phyloP scores from a whole-genome alignment of 2,329 filamentous ascomycete species.

The Dothiorella sarmentorum region DNA sequence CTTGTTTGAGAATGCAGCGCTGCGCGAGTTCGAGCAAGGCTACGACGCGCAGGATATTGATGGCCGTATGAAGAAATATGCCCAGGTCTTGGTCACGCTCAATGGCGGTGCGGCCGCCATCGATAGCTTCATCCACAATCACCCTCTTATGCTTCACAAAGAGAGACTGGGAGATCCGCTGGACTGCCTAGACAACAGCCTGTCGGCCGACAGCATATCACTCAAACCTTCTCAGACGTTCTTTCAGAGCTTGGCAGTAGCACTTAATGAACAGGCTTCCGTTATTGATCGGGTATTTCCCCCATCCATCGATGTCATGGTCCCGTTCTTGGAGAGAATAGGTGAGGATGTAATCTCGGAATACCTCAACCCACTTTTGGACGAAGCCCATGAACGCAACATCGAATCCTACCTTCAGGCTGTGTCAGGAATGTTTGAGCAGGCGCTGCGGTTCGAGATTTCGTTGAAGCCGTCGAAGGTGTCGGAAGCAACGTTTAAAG shows the following conservation, averaged over 20 bases:
- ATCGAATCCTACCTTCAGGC: slow-evolving; percentile 78
- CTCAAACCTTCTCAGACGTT: slow-evolving; percentile 78
- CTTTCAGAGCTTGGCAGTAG: slow-evolving; percentile 69
- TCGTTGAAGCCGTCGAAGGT: slow-evolving; percentile 66
- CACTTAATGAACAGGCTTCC: slow-evolving; percentile 76
- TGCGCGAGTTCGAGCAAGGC: slow-evolving; percentile 89
- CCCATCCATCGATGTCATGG: slow-evolving; percentile 65
- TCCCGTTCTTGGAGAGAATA: slow-evolving; percentile 76
- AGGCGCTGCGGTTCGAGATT: slow-evolving; percentile 73
- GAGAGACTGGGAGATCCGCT: slow-evolving; percentile 69
- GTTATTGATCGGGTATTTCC: slow-evolving; percentile 83
- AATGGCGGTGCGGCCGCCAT: slow-evolving; percentile 77
- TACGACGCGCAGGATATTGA: slow-evolving; percentile 87
- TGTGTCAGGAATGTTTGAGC: slow-evolving; percentile 82
- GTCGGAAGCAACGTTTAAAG: slow-evolving; percentile 58
- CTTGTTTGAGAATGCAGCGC: slow-evolving; percentile 85
- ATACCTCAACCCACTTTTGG: slow-evolving; percentile 80
- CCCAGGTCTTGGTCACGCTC: slow-evolving; percentile 75
- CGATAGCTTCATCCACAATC: slow-evolving; percentile 84
- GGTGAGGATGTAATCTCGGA: slow-evolving; percentile 79
- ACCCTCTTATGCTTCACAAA: slow-evolving; percentile 74
- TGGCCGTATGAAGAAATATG: slow-evolving; percentile 84
- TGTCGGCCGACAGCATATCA: slow-evolving; percentile 52
- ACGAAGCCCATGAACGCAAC: slow-evolving; percentile 76
- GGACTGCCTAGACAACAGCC: slow-evolving; percentile 71